Evolutionary conservation across 495 filamentous ascomycete species (phyloP).

Genomic region (Penicillium taxi): DNA sequence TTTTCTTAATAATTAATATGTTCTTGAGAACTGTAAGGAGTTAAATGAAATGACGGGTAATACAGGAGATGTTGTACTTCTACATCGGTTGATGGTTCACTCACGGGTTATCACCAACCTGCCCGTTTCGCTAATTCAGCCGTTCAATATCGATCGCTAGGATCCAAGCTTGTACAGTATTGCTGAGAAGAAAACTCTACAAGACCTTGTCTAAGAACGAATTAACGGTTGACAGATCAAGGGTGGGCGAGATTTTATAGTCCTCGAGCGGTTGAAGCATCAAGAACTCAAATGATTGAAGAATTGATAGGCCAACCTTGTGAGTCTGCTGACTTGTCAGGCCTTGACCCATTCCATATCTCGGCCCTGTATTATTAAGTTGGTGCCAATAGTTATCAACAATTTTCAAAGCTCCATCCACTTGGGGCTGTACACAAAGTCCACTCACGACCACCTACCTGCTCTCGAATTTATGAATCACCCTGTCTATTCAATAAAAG

Average conservation of each 20-base stretch:
- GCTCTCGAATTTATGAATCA: no score
- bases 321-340: background rate
- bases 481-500: constrained; percentile 15
- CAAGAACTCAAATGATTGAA: constrained; percentile 16
- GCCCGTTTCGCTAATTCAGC: constrained; percentile 53
- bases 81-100: constrained; percentile 71
- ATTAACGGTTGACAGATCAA: constrained; percentile 56
- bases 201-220: constrained; percentile 48
- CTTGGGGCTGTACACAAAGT: no score
- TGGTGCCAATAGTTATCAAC: background rate
- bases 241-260: constrained; percentile 40
- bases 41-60: constrained; percentile 62
- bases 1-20: constrained; percentile 49
- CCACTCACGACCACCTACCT: no score
- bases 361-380: background rate
- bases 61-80: constrained; percentile 58
- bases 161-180: constrained; percentile 51
- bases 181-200: constrained; percentile 62
- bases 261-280: constrained; percentile 38
- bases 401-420: background rate
- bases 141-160: constrained; percentile 56
- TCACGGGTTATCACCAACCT: constrained; percentile 69
- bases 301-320: background rate
- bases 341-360: no score
- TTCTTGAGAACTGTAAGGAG: constrained; percentile 38